phyloP scores from a whole-genome alignment of 2,329 filamentous ascomycete species.

The Diaporthe amygdali region DNA sequence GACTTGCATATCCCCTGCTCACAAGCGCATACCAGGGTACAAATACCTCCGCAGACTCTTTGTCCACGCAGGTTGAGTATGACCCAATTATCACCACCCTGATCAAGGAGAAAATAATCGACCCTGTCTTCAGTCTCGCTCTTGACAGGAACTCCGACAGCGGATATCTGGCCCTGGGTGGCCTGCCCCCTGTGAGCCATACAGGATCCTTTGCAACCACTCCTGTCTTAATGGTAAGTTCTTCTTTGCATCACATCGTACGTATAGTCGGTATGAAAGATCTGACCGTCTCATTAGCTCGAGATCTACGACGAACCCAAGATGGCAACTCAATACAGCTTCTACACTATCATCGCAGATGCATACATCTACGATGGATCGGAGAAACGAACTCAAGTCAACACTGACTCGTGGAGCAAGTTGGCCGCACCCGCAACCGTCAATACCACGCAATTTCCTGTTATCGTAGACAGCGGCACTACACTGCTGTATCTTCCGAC shows the following conservation, averaged over 20 bases:
- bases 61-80: constrained; percentile 42
- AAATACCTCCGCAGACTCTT: constrained; percentile 4
- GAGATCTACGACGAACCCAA: constrained; percentile 9
- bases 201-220: constrained; percentile 32
- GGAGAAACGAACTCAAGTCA: constrained; percentile 14
- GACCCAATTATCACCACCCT: constrained; percentile 55
- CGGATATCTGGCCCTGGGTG: constrained; percentile 54
- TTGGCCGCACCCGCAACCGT: constrained; percentile 13
- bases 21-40: constrained; percentile 43
- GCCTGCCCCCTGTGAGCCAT: constrained; percentile 48
- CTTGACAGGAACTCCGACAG: constrained; percentile 43
- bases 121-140: constrained; percentile 54
- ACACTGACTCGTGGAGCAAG: background rate
- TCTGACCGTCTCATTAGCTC: background rate
- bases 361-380: constrained; percentile 31
- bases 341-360: constrained; percentile 35
- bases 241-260: no score
- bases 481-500: constrained; percentile 32
- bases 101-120: constrained; percentile 46
- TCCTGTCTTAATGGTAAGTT: constrained; percentile 31
- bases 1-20: constrained; percentile 54
- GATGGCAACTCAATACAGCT: constrained; percentile 27
- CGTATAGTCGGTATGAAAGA: no score
- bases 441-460: constrained; percentile 34
- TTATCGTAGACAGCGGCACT: constrained; percentile 34